A percentile compares a stretch with the other conserved stretches of the same genome.
Evolutionary conservation across 768 basidiomycete genomes (phyloP).

Genomic region (Nidula microcarpa): DNA sequence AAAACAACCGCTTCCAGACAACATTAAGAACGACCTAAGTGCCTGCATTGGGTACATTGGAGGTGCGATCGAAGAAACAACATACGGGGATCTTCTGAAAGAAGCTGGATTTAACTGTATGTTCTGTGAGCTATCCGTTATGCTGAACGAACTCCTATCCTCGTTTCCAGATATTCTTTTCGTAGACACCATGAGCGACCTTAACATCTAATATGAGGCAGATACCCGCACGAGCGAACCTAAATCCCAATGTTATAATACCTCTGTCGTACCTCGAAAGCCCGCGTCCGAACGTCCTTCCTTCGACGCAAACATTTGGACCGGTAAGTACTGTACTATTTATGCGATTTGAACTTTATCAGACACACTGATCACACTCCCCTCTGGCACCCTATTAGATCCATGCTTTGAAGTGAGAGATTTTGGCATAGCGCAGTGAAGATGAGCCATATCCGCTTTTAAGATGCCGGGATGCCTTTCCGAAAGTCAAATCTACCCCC

Average conservation of each 20-base stretch:
- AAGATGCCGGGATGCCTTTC: slow-evolving; percentile 57
- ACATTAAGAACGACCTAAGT: slow-evolving; percentile 34
- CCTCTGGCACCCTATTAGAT: slow-evolving; percentile 42
- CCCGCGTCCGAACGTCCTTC: slow-evolving; percentile 1
- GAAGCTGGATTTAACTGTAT: slow-evolving; percentile 40
- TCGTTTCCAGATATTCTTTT: slow-evolving; percentile 32
- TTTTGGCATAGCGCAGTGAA: background rate
- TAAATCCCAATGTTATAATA: too few species aligned
- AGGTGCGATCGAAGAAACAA: slow-evolving; percentile 36
- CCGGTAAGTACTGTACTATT: slow-evolving; percentile 24
- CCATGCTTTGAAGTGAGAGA: slow-evolving; percentile 32
- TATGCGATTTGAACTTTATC: background rate
- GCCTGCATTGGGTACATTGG: slow-evolving; percentile 43
- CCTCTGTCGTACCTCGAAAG: background rate
- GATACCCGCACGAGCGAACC: background rate
- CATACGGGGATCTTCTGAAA: slow-evolving; percentile 32
- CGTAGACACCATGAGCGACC: slow-evolving; percentile 34
- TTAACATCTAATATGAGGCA: slow-evolving; percentile 28
- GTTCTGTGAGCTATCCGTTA: background rate
- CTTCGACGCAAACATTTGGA: slow-evolving; percentile 41
- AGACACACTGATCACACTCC: background rate
- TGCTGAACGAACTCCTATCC: background rate
- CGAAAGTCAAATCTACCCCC: slow-evolving; percentile 28
- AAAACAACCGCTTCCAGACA: slow-evolving; percentile 36
- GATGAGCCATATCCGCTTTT: slow-evolving; percentile 20